Percentiles rank a stretch among this genome's conserved stretches.
phyloP scores from a whole-genome alignment of 805 yeast species.

The Sungouiella thailandica region DNA sequence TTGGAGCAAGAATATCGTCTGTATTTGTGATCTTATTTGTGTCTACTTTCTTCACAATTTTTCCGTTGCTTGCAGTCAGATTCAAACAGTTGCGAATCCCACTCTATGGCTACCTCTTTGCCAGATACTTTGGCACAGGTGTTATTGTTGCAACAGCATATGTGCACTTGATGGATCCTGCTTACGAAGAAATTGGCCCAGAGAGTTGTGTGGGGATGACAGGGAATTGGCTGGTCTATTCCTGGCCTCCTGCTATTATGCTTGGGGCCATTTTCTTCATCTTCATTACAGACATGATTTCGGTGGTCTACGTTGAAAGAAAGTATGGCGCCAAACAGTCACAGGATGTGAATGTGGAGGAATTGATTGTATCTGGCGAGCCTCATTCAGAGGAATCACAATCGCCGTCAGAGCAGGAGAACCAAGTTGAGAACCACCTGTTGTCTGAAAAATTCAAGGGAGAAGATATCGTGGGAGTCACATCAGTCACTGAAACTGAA shows the following conservation, averaged over 20 bases:
- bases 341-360: not conserved
- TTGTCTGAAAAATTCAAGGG: not conserved
- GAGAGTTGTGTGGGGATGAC: slow-evolving; percentile 9
- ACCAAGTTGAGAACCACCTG: not conserved
- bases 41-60: slow-evolving; percentile 26
- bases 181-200: slow-evolving; percentile 21
- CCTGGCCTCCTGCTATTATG: slow-evolving; percentile 29
- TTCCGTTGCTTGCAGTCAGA: slow-evolving; percentile 23
- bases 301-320: slow-evolving; percentile 2
- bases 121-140: slow-evolving; percentile 30
- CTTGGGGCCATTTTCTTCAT: slow-evolving; percentile 25
- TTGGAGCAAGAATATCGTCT: slow-evolving; percentile 24
- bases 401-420: not conserved
- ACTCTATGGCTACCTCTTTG: slow-evolving; percentile 20
- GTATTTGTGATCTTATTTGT: slow-evolving; percentile 26
- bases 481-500: not conserved
- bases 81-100: slow-evolving; percentile 21
- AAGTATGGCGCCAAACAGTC: not conserved
- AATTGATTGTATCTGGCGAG: not conserved
- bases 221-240: slow-evolving; percentile 6
- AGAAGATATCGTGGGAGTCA: not conserved
- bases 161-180: slow-evolving; percentile 29
- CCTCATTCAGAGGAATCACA: no score
- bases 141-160: slow-evolving; percentile 34
- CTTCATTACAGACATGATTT: slow-evolving; percentile 26